Base-by-base conservation (phyloP, 306 rosid genomes). In the Ziziphus jujuba region DNA sequence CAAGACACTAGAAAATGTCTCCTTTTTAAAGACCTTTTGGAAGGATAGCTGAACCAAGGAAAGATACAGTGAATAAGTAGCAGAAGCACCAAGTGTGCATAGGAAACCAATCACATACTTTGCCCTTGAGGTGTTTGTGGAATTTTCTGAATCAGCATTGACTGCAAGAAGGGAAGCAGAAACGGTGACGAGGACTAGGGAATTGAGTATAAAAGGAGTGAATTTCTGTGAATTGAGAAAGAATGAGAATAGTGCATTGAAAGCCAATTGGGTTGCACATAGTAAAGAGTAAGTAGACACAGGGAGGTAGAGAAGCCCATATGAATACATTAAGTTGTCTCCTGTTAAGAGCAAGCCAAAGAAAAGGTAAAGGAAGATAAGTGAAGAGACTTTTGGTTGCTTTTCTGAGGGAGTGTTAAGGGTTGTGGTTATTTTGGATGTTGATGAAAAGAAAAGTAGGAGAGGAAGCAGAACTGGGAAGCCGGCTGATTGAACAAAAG, bases 401-500 rank as follows among this genome's bases (percentile, higher is more conserved):
- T 60, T 64, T 57, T 69, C 58, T n/a, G 66, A 64, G 54, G 82
- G 60, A 54, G 33, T 62, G 35, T 6, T 40, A n/a, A 55, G 59
- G 14, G 17, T 58, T 15, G 53, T 71, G 2, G 38, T 59, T 17
- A 38, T 62, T 66, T 75, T 74, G 38, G 53, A 1, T 17, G 64
- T 43, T 56, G 72, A 52, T 23, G 57, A 11, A 66, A 74, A 84
- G 66, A 63, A 56, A 13, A 48, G 63, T 16, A 73, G 61, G 47
- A 84, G 75, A 20, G 90, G 95, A 55, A 80, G 9, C n/a, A 87
- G 64, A 69, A 82, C 0, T 3, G 90, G 90, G 72, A 87, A 87
- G 61, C 95, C 95, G 9, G 81, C 86, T 16, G 95, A 82, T 67
- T 87, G 87, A 74, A 82, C 90, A 21, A 87, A 69, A 6, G 95